Evolutionary conservation across 2,329 filamentous ascomycete species (phyloP).

Genomic region (Lecanosticta acicola): DNA sequence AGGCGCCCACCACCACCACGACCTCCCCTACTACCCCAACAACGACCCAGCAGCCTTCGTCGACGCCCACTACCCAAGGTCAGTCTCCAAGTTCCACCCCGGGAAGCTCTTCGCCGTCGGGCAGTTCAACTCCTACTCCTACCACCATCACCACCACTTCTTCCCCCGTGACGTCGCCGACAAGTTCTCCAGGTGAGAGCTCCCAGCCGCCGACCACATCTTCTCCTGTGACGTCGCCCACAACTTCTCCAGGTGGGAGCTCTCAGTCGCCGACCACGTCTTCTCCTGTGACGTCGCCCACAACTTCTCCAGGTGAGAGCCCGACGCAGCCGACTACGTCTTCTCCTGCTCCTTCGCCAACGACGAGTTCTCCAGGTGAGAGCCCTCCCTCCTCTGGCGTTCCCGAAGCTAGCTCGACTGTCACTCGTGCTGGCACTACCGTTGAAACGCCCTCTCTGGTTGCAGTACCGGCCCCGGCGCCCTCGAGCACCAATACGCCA

Average conservation of each 20-base stretch:
- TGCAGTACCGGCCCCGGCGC: conserved; percentile 11
- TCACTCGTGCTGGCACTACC: conserved; percentile 10
- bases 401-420: conserved; percentile 10
- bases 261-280: conserved; percentile 11
- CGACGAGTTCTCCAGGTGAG: conserved; percentile 6
- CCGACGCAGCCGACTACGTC: conserved; percentile 10
- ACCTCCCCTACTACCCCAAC: background rate
- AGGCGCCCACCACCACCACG: background rate
- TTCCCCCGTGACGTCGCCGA: conserved; percentile 2
- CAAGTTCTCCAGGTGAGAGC: conserved; percentile 18
- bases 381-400: conserved; percentile 9
- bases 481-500: conserved; percentile 10
- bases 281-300: conserved; percentile 15
- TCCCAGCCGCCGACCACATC: conserved; percentile 8
- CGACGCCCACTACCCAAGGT: conserved; percentile 14
- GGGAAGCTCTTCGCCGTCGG: conserved; percentile 4
- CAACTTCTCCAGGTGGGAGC: conserved; percentile 18
- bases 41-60: conserved; percentile 3
- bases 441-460: conserved; percentile 8
- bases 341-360: conserved; percentile 16
- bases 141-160: conserved; percentile 1
- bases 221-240: conserved; percentile 2
- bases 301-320: conserved; percentile 6
- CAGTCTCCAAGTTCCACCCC: conserved; percentile 16
- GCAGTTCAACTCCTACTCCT: conserved; percentile 3